A percentile compares a stretch with the other conserved stretches of the same genome.
phyloP scores from a whole-genome alignment of 108 stramenopile genomes.

The Fistulifera solaris region DNA sequence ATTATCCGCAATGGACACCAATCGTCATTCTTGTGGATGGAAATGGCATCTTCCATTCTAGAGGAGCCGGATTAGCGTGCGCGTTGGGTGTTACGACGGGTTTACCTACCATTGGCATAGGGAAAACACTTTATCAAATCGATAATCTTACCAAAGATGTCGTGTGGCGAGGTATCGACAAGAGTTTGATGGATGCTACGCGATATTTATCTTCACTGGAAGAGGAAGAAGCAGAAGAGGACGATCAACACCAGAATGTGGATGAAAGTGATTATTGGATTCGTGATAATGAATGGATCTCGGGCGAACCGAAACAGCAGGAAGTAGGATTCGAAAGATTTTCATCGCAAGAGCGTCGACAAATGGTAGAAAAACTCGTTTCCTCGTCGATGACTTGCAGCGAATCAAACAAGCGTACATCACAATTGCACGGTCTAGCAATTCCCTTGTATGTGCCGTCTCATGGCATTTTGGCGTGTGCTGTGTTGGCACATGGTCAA shows the following conservation, averaged over 20 bases:
- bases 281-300: neutral
- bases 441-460: conserved; percentile 23
- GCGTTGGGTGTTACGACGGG: conserved; percentile 48
- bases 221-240: neutral
- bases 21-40: conserved; percentile 33
- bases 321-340: neutral
- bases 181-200: conserved; percentile 3
- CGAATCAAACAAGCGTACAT: conserved; percentile 15
- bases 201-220: neutral
- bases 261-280: neutral
- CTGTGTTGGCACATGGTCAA: conserved; percentile 52
- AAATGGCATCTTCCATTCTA: conserved; percentile 58
- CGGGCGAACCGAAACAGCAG: neutral
- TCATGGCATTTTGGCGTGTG: conserved; percentile 26
- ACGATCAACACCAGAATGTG: neutral
- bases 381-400: conserved; percentile 7
- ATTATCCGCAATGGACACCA: conserved; percentile 35
- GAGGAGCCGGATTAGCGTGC: conserved; percentile 54
- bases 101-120: conserved; percentile 57
- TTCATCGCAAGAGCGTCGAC: neutral
- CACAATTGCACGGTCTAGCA: conserved; percentile 29
- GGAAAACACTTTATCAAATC: conserved; percentile 44
- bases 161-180: conserved; percentile 6
- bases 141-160: conserved; percentile 11
- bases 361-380: too few species aligned